phyloP scores from a whole-genome alignment of 1,284 basidiomycete species.

The Ceratorhiza oryzae-sativae region DNA sequence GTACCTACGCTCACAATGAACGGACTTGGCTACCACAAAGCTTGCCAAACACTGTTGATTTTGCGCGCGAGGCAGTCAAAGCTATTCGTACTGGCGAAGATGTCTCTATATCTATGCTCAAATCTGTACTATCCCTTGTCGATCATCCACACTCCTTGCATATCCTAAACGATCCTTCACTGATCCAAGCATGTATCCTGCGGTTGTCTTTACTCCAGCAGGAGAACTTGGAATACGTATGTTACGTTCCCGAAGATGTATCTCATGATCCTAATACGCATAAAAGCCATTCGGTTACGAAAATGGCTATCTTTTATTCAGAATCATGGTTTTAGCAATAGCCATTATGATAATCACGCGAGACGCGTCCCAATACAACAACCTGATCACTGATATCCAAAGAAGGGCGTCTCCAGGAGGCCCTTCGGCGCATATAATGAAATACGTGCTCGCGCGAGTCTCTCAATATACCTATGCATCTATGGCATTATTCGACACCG shows the following conservation, averaged over 20 bases:
- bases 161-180: background rate
- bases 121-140: background rate
- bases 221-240: background rate
- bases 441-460: too few relatives aligned
- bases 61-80: background rate
- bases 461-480: too few relatives aligned
- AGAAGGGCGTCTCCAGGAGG: too few relatives aligned
- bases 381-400: too few relatives aligned
- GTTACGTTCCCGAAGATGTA: background rate
- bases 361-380: background rate
- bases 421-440: too few relatives aligned
- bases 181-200: background rate
- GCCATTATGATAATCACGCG: background rate
- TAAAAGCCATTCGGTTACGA: constrained; percentile 5
- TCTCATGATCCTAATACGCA: background rate
- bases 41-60: background rate
- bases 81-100: background rate
- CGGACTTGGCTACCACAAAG: constrained; percentile 2
- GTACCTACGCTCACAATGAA: background rate
- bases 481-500: too few relatives aligned
- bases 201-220: background rate
- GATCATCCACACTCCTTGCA: background rate
- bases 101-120: background rate
- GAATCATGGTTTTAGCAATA: background rate
- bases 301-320: background rate